Base-by-base conservation (phyloP, 1,139 yeast genomes). In the Pichia cactophila region DNA sequence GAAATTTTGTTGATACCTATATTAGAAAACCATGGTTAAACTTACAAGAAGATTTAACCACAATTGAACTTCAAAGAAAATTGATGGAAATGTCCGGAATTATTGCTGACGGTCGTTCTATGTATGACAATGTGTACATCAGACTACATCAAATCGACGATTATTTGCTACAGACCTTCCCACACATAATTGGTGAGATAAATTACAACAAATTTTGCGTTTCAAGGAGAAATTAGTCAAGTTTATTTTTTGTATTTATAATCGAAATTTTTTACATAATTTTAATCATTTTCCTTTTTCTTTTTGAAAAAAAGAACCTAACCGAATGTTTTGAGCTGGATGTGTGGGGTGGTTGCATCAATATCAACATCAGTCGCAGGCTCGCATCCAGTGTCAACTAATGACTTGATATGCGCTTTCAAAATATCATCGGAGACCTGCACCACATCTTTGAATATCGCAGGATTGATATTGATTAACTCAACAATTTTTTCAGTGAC, bases 401-500 rank as follows among this genome's bases (percentile, higher is more conserved):
- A 63, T 17, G 61, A 63, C 55, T 78, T 81, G 1, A 76, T 67
- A 17, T 63, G 52, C 10, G 50, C 47, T 52, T 69, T 72, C 56
- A 79, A 80, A 0, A 60, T 66, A 33, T 64, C 68, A 36, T 53
- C 47, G 35, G 60, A 55, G 11, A 37, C 36, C 5, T 49, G 47
- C 2, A 66, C 62, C 16, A 52, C 53, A 0, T 54, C 51, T 57
- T 83, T 84, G 68, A 87, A 86, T 6, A 73, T 65, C 2, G 66
- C 68, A 1, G 83, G 72, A 53, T 75, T 72, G 48, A 72, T 64
- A 14, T 70, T 68, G 11, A 84, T 75, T 50, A 86, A 67, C 29
- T 71, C 72, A 26, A 83, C 51, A 41, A 85, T 58, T 58, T 79
- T 77, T 10, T 71, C 73, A 52, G 75, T 80, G 35, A 77, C 68